phyloP scores from a whole-genome alignment of 768 basidiomycete genomes.

The Exsudoporus frostii region DNA sequence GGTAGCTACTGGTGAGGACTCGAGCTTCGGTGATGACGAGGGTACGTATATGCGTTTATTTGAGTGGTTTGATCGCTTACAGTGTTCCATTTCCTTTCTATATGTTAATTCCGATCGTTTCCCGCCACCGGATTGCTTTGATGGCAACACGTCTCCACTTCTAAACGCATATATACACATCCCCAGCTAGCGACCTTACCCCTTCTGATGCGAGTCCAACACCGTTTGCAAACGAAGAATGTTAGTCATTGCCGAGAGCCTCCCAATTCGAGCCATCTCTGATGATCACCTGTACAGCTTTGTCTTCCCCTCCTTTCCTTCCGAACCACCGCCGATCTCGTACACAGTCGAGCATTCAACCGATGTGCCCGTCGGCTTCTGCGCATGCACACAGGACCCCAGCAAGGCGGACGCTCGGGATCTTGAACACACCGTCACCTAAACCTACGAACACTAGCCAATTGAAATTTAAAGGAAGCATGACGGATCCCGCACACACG shows the following conservation, averaged over 20 bases:
- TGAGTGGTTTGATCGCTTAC: conserved; percentile 16
- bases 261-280: conserved; percentile 19
- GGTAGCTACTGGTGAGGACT: conserved; percentile 44
- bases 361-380: conserved; percentile 29
- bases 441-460: conserved; percentile 52
- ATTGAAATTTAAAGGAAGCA: conserved; percentile 64
- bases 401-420: conserved; percentile 35
- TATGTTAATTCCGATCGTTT: conserved; percentile 8
- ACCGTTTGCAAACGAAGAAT: conserved; percentile 47
- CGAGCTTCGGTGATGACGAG: conserved; percentile 47
- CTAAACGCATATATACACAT: conserved; percentile 35
- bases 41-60: conserved; percentile 34
- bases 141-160: conserved; percentile 1
- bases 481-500: conserved; percentile 65
- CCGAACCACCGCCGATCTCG: conserved; percentile 53
- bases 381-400: conserved; percentile 30
- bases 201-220: conserved; percentile 49
- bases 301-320: conserved; percentile 59
- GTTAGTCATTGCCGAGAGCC: conserved; percentile 31
- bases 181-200: conserved; percentile 51
- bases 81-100: background rate
- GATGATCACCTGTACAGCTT: conserved; percentile 35
- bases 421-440: conserved; percentile 60
- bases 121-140: background rate
- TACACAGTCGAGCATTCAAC: conserved; percentile 53